Percentiles rank a stretch among this genome's conserved stretches.
phyloP scores from a whole-genome alignment of 2,329 filamentous ascomycete genomes.

The Macroventuria anomochaeta region DNA sequence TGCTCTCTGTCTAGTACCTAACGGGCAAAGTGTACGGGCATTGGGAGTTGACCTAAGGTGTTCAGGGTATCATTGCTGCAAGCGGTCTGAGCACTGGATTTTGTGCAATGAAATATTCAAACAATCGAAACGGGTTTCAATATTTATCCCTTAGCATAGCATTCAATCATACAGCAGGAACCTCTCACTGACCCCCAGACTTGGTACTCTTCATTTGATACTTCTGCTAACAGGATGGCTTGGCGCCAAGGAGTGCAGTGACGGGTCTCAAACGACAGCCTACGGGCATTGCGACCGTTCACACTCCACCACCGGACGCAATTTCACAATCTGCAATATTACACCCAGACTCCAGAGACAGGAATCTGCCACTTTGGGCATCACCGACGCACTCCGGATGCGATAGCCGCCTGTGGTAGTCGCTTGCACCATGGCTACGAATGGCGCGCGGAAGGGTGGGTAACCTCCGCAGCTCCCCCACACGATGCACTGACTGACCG shows the following conservation, averaged over 20 bases:
- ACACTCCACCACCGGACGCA: slow-evolving; percentile 27
- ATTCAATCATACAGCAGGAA: not conserved
- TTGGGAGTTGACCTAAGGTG: not conserved
- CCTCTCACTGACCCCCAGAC: too few species aligned
- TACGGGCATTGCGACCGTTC: slow-evolving; percentile 15
- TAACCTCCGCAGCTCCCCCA: slow-evolving; percentile 24
- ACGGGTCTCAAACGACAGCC: slow-evolving; percentile 14
- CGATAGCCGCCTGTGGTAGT: slow-evolving; percentile 22
- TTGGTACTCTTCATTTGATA: too few species aligned
- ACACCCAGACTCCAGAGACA: not conserved
- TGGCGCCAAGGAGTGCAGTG: slow-evolving; percentile 15
- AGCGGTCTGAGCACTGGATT: not conserved
- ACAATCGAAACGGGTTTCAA: not conserved
- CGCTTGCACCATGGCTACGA: slow-evolving; percentile 40
- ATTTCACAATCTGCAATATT: slow-evolving; percentile 16
- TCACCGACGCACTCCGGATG: slow-evolving; percentile 46
- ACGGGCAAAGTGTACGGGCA: not conserved
- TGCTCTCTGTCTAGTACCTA: not conserved
- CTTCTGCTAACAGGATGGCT: slow-evolving; percentile 8
- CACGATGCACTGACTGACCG: slow-evolving; percentile 27
- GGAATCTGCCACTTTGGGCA: not conserved
- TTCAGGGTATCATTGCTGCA: not conserved
- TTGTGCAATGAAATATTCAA: not conserved
- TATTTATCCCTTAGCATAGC: too few species aligned
- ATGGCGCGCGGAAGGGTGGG: slow-evolving; percentile 49